These are phyloP conservation scores for Aspergillus sp. DNA, from an alignment of 2,329 filamentous ascomycete genomes.

Conservation along the genomic window DNA sequence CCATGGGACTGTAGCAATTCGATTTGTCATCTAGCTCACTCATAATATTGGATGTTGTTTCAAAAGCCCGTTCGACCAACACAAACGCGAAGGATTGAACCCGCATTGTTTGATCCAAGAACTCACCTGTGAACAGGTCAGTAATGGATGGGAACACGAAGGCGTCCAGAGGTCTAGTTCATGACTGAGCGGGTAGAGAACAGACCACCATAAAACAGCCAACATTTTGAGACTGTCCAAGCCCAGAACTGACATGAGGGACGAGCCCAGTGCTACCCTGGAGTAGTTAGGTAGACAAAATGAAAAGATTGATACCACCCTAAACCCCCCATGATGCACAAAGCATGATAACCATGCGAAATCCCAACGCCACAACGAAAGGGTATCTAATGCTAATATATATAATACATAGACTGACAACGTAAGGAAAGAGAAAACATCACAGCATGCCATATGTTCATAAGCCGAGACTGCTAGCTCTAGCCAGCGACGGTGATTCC, in stretches of 20 bases:
- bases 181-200: not conserved
- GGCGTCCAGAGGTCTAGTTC: not conserved
- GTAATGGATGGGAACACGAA: not conserved
- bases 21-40: slow-evolving; percentile 20
- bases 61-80: not conserved
- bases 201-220: not conserved
- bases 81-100: not conserved
- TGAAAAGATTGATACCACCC: not conserved
- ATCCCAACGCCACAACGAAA: slow-evolving; percentile 9
- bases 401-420: slow-evolving; percentile 10
- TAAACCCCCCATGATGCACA: not conserved
- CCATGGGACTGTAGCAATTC: slow-evolving; percentile 16
- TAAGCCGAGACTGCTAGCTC: not conserved
- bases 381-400: slow-evolving; percentile 23
- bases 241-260: no score
- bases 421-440: slow-evolving; percentile 1
- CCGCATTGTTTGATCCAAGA: not conserved
- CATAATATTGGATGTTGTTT: not conserved
- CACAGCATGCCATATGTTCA: not conserved
- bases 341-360: not conserved
- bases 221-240: not conserved
- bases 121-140: not conserved
- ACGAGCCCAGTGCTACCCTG: not conserved
- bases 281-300: not conserved
- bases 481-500: slow-evolving; percentile 8